Conservation (phyloP, 2,329 filamentous ascomycete species). For the Akanthomyces lecanii region DNA sequence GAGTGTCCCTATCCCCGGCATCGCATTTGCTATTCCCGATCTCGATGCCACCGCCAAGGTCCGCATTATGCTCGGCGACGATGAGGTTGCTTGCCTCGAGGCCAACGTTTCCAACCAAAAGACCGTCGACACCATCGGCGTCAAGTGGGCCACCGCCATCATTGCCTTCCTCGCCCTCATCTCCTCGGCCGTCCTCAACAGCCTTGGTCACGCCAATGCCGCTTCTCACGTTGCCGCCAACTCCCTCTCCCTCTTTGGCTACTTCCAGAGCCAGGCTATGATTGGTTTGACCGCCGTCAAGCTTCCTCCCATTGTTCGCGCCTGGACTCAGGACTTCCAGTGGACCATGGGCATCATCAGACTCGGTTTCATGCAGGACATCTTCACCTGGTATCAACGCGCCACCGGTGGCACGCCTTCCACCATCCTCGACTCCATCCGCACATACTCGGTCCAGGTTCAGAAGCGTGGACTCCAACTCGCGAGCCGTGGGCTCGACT, state of each 20-base stretch:
- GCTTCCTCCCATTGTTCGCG: conserved; percentile 80
- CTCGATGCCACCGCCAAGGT: conserved; percentile 81
- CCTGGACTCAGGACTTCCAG: conserved; percentile 97
- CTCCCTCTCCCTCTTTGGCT: conserved; percentile 87
- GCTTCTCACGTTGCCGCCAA: conserved; percentile 93
- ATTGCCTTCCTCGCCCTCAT: conserved; percentile 80
- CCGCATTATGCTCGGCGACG: conserved; percentile 67
- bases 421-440: conserved; percentile 69
- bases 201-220: conserved; percentile 87
- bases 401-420: conserved; percentile 84
- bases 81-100: conserved; percentile 79
- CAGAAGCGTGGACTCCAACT: conserved; percentile 53
- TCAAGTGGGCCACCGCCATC: conserved; percentile 85
- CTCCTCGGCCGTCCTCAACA: conserved; percentile 83
- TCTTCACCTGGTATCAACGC: conserved; percentile 94
- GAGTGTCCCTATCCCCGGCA: conserved; percentile 65
- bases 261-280: conserved; percentile 92
- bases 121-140: conserved; percentile 82
- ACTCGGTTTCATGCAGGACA: conserved; percentile 78
- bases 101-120: conserved; percentile 86
- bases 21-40: conserved; percentile 87
- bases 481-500: conserved; percentile 51
- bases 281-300: conserved; percentile 77
- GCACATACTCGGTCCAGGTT: conserved; percentile 76
- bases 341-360: conserved; percentile 97